phyloP scores from a whole-genome alignment of 169 alveolate species.

The Cryptosporidium sp. region DNA sequence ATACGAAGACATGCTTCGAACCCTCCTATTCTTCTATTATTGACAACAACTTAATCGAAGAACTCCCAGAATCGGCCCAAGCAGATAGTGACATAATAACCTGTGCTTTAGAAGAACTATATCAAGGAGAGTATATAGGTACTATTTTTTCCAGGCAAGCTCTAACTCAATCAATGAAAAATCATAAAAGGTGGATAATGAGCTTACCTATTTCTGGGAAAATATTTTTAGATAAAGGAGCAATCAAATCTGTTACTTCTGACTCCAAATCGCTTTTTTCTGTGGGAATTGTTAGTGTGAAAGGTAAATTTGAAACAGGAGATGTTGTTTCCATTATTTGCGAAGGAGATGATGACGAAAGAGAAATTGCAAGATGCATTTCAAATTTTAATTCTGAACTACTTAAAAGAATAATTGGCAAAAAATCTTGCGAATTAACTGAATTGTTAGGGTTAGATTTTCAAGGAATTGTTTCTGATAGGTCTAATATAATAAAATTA shows the following conservation, averaged over 20 bases:
- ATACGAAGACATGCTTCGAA: background rate
- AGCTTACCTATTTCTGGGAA: conserved; percentile 64
- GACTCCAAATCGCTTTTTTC: conserved; percentile 60
- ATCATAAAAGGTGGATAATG: conserved; percentile 73
- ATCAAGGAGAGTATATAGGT: conserved; percentile 69
- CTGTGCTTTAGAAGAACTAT: conserved; percentile 38
- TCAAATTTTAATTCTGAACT: conserved; percentile 30
- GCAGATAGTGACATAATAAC: conserved; percentile 31
- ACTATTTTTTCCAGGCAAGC: conserved; percentile 47
- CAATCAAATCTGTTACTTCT: conserved; percentile 30
- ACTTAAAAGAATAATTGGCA: conserved; percentile 45
- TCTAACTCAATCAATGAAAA: conserved; percentile 39
- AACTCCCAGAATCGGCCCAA: background rate
- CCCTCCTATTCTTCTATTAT: conserved; percentile 8
- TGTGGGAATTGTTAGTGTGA: conserved; percentile 34
- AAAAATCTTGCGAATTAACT: conserved; percentile 42
- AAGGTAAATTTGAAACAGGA: conserved; percentile 62
- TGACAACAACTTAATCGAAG: conserved; percentile 14
- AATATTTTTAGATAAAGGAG: conserved; percentile 49
- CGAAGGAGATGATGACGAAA: conserved; percentile 45
- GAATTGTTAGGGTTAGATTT: conserved; percentile 22
- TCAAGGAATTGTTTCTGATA: conserved; percentile 70
- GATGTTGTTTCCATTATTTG: conserved; percentile 61
- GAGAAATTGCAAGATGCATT: conserved; percentile 68
- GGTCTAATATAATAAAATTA: conserved; percentile 46